Evolutionary conservation across 2,329 filamentous ascomycete species (phyloP).

Genomic region (Lasiodiplodia theobromae): DNA sequence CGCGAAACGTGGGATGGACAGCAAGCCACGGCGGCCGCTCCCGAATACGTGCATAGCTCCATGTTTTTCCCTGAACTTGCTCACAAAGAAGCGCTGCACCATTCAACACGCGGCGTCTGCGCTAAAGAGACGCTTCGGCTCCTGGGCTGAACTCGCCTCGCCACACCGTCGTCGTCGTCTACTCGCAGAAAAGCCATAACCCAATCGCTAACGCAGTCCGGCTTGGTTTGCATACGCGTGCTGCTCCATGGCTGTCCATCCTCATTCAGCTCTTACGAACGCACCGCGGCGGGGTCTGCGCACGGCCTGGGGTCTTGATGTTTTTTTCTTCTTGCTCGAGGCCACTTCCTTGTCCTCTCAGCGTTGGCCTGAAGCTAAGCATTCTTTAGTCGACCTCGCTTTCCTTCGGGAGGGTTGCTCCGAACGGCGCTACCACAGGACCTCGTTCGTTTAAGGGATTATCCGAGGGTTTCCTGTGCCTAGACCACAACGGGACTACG

Average conservation of each 20-base stretch:
- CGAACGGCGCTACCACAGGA: not conserved
- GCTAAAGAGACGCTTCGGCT: not conserved
- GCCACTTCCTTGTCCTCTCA: not conserved
- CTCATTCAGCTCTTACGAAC: not conserved
- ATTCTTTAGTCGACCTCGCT: not conserved
- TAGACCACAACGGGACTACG: not conserved
- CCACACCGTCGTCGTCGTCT: not conserved
- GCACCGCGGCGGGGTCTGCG: not conserved
- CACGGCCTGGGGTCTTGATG: not conserved
- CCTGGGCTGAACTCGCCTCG: not conserved
- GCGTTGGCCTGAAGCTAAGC: not conserved
- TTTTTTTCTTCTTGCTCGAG: not conserved
- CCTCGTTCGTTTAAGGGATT: not conserved
- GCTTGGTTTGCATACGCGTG: not conserved
- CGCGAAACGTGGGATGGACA: slow-evolving; percentile 4
- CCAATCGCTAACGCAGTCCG: not conserved
- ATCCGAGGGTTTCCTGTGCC: not conserved
- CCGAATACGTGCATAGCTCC: slow-evolving; percentile 22
- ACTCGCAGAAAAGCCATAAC: not conserved
- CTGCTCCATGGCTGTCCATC: not conserved
- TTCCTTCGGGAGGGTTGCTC: not conserved
- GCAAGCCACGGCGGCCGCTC: slow-evolving; percentile 18
- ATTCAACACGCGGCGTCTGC: slow-evolving; percentile 1
- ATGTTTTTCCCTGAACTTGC: not conserved
- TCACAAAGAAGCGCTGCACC: not conserved